Conservation (phyloP, 768 basidiomycete genomes). For the Mycena pura region DNA sequence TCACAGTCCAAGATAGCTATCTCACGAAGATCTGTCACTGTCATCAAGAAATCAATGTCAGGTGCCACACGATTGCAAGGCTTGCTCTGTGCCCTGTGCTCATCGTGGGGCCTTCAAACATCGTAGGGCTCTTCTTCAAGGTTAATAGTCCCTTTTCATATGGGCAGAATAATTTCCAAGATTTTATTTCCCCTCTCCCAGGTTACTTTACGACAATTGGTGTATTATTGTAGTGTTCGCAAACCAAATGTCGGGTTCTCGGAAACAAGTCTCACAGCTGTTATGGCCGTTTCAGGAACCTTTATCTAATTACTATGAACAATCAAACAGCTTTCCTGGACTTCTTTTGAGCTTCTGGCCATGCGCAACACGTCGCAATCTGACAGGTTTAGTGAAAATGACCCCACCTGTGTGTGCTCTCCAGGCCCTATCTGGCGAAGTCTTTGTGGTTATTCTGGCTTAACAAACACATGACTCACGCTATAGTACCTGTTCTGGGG, state of each 20-base stretch:
- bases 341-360: not conserved
- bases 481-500: not conserved
- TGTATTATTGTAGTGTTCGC: not conserved
- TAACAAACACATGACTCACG: not conserved
- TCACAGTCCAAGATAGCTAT: not conserved
- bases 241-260: constrained; percentile 1
- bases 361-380: not conserved
- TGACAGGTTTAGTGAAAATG: not conserved
- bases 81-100: too few species aligned
- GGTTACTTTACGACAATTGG: not conserved
- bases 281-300: not conserved
- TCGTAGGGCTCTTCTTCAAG: too few species aligned
- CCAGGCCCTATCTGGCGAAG: not conserved
- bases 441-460: not conserved
- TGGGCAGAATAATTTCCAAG: too few species aligned
- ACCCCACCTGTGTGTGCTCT: not conserved
- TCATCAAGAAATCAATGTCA: too few species aligned
- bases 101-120: too few species aligned
- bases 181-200: not conserved
- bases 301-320: not conserved
- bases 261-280: not conserved
- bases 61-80: too few species aligned
- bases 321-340: not conserved
- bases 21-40: too few species aligned
- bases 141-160: too few species aligned